Evolutionary conservation across 1,284 basidiomycete genomes (phyloP).

Genomic region (Ceratobasidium sp.): DNA sequence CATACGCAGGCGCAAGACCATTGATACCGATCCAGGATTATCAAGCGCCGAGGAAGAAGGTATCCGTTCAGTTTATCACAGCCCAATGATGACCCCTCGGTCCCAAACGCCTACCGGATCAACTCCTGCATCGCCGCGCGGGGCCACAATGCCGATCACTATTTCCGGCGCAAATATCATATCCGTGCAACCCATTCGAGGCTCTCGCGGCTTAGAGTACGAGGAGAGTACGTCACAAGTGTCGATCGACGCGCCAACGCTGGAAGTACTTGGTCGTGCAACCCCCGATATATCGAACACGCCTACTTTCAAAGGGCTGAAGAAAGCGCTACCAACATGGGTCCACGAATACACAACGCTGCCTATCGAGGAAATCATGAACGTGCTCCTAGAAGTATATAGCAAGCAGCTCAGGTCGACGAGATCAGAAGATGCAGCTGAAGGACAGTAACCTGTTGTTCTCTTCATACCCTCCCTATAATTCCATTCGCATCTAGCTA

Average conservation of each 20-base stretch:
- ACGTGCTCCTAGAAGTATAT: slow-evolving; percentile 78
- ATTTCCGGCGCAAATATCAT: slow-evolving; percentile 3
- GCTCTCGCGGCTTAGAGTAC: slow-evolving; percentile 33
- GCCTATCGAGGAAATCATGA: slow-evolving; percentile 86
- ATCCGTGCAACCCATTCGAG: slow-evolving; percentile 19
- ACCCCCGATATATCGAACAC: slow-evolving; percentile 70
- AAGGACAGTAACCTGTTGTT: background rate
- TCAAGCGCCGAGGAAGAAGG: slow-evolving; percentile 25
- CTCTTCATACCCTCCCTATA: background rate
- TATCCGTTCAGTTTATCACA: slow-evolving; percentile 17
- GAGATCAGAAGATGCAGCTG: slow-evolving; percentile 10
- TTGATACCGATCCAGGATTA: slow-evolving; percentile 18
- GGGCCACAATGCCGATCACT: slow-evolving; percentile 5
- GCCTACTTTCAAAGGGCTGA: slow-evolving; percentile 73
- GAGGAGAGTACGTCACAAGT: slow-evolving; percentile 30
- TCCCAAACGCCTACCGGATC: slow-evolving; percentile 29
- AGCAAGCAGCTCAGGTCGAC: slow-evolving; percentile 69
- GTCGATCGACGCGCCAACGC: slow-evolving; percentile 55
- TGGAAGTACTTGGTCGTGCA: slow-evolving; percentile 84
- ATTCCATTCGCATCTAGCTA: too few species aligned
- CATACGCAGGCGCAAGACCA: slow-evolving; percentile 8
- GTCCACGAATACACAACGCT: slow-evolving; percentile 86
- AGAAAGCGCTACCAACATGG: slow-evolving; percentile 82
- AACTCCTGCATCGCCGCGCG: slow-evolving; percentile 14
- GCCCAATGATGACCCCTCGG: slow-evolving; percentile 19